Base-by-base conservation (phyloP, 768 basidiomycete species). In the Phlebiopsis gigantea region DNA sequence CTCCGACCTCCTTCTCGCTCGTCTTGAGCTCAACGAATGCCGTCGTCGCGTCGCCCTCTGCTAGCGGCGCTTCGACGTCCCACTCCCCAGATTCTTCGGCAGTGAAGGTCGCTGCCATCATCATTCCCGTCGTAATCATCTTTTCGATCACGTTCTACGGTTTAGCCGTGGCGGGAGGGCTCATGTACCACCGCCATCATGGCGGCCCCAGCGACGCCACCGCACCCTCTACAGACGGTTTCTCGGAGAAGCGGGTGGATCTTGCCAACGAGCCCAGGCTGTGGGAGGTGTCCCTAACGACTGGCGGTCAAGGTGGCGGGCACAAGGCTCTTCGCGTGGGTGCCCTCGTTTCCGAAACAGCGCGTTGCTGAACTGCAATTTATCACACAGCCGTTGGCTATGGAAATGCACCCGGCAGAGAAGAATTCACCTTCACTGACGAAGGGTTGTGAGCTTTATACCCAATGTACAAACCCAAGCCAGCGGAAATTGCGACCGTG, bases 91-190 rank as follows among this genome's bases (percentile, higher is more conserved):
- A 56, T 21, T 21, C 21, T 17, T 14, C 55, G 4, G 28, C 55
- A 15, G 6, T 42, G 12, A n/a, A 31, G n/a, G 26, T 56, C 26
- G 47, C 49, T 10, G 55, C 55, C 10, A 56, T 39, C 5, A 42
- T 56, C 9, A 34, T 56, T 10, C 55, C 55, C 31, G 17, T 56
- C 31, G 47, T 56, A 8, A 17, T 56, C 15, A 48, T 56, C 26
- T 31, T 29, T 8, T 31, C 46, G 14, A 26, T 56, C 34, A 43
- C 39, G 17, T 12, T 56, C 21, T 56, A 39, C 30, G 55, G 31
- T 8, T 31, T 56, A 7, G 46, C 42, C 21, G 24, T 42, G 15
- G 34, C 34, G 14, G 46, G 29, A 19, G 55, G 46, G 21, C 34
- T 56, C 34, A 34, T 56, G 34, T 24, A 56, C 12, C 34, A 42